Evolutionary conservation across 441 rosid genomes (phyloP).

Genomic region (Sinapis alba): DNA sequence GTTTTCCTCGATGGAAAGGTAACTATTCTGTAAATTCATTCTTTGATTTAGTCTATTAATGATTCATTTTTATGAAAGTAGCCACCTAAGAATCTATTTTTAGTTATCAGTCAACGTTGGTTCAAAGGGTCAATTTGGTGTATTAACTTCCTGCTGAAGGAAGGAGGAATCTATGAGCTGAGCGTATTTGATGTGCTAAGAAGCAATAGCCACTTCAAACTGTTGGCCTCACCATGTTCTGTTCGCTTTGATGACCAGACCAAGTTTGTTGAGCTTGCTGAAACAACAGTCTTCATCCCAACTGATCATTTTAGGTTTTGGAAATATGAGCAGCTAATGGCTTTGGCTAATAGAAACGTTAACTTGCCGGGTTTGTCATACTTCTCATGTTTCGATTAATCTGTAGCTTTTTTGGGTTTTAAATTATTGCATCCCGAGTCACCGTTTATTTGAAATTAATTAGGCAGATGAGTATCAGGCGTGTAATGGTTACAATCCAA

Average conservation of each 20-base stretch:
- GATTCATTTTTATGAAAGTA: neutral
- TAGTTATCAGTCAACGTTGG: neutral
- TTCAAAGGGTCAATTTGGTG: neutral
- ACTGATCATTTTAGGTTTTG: neutral
- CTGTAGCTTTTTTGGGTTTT: neutral
- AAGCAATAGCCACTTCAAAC: neutral
- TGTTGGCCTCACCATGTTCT: neutral
- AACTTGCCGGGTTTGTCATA: neutral
- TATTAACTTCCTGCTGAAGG: no score
- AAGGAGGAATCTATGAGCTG: neutral
- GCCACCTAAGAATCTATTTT: neutral
- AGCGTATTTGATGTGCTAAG: neutral
- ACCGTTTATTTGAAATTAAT: neutral
- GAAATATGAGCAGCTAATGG: no score
- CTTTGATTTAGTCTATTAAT: neutral
- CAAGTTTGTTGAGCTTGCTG: neutral
- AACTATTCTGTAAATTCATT: neutral
- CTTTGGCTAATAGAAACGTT: no score
- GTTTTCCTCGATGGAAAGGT: neutral
- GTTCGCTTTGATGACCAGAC: neutral
- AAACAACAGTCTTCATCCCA: neutral
- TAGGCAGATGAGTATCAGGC: neutral
- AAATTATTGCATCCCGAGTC: neutral
- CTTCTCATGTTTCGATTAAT: no score
- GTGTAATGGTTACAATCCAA: neutral